Conservation (phyloP, 1,284 basidiomycete genomes). For the Exobasidium cylindrosporum region DNA sequence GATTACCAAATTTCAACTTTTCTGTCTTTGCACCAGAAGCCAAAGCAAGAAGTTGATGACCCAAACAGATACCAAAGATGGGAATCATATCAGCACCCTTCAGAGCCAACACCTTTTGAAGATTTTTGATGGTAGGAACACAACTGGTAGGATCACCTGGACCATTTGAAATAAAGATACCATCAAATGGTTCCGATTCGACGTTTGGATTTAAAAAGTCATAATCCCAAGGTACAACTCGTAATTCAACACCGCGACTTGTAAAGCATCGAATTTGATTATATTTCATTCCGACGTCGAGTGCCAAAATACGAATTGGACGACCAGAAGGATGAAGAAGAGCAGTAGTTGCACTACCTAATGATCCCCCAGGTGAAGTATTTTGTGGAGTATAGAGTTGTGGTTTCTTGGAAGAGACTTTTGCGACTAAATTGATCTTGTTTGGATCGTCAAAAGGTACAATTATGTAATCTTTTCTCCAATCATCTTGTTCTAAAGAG, state of each 20-base stretch:
- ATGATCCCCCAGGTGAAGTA: slow-evolving; percentile 56
- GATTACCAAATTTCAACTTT: slow-evolving; percentile 99
- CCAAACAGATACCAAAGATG: slow-evolving; percentile 98
- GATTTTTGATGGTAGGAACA: slow-evolving; percentile 67
- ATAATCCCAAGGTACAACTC: slow-evolving; percentile 96
- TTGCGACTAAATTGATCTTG: slow-evolving; percentile 81
- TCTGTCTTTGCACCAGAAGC: slow-evolving; percentile 89
- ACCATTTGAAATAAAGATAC: slow-evolving; percentile 95
- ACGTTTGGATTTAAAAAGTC: slow-evolving; percentile 70
- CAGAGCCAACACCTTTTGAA: slow-evolving; percentile 66
- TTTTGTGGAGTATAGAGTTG: slow-evolving; percentile 63
- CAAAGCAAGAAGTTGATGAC: slow-evolving; percentile 92
- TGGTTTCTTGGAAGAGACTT: slow-evolving; percentile 73
- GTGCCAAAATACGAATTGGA: slow-evolving; percentile 76
- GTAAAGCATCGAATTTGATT: slow-evolving; percentile 98
- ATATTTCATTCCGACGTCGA: slow-evolving; percentile 99
- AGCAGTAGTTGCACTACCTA: slow-evolving; percentile 54
- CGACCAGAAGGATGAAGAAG: slow-evolving; percentile 75
- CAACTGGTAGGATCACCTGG: slow-evolving; percentile 88
- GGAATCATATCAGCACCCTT: slow-evolving; percentile 68
- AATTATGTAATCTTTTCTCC: slow-evolving; percentile 78
- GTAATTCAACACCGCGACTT: slow-evolving; percentile 87
- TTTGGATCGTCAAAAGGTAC: slow-evolving; percentile 87
- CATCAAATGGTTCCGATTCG: slow-evolving; percentile 77
- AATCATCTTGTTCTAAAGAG: slow-evolving; percentile 52